Evolutionary conservation across 1,284 basidiomycete genomes (phyloP), one percentile per base, ranked within the genome.

Genomic region (Melanopsichium pennsylvanicum): DNA sequence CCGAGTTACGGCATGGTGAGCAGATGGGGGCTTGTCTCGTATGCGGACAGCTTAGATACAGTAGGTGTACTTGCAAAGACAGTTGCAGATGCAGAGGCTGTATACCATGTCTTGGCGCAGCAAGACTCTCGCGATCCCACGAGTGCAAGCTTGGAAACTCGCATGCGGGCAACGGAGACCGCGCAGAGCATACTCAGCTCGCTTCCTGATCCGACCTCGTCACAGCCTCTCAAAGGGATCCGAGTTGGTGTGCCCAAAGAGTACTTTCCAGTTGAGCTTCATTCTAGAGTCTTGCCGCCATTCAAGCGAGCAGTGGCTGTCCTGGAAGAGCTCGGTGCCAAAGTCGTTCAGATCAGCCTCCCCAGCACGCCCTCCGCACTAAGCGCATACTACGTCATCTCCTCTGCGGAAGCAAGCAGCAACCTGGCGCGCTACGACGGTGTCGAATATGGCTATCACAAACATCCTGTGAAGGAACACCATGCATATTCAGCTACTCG

Each of bases 381-480:
- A 2, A 91, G 92, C 46, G 91, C 93, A 5, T 98, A 98, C 84
- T 98, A 98, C 77, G 90, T 97, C 11, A 85, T 97, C 18, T 91
- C 95, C 0, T 91, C 88, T 59, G 93, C 96, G 0, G 96, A 98
- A 79, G 95, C 94, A 0, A 91, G 91, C 68, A 94, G 91, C 68
- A 97, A 96, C 77, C 84, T 98, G 33, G 92, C 91, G 1, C 85
- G 93, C 29, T 98, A 90, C 80, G 92, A 95, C 46, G 95, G 95
- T 0, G 86, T 95, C 0, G 83, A 84, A 64, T 87, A 82, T 62
- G 86, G 86, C 68, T 11, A 84, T 16, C 69, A 66, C 43, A 35
- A 40, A n/a, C 39, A 49, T 18, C 54, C 58, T 4, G 32, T 31
- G 12, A 18, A 43, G 3, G 55, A 49, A 0, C 26, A 47, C 8